Conservation (phyloP, 73 alveolate species). For the Durusdinium trenchii region DNA sequence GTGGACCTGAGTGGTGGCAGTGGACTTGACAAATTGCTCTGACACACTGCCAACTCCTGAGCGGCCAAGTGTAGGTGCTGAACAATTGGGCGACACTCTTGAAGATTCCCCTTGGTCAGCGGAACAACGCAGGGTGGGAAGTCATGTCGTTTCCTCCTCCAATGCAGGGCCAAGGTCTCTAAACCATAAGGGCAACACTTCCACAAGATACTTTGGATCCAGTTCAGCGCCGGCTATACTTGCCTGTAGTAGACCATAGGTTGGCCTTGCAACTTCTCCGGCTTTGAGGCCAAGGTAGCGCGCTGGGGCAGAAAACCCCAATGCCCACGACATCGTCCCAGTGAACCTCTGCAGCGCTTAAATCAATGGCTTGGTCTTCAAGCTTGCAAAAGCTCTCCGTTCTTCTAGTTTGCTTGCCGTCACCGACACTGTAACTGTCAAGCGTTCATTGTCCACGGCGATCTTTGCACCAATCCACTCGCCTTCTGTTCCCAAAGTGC, state of each 20-base stretch:
- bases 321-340: conserved; percentile 27
- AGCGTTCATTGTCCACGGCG: not conserved
- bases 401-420: not conserved
- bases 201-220: not conserved
- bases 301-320: not conserved
- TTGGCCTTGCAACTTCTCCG: not conserved
- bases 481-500: not conserved
- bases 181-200: no score
- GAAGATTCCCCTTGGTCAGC: not conserved
- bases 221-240: conserved; percentile 9
- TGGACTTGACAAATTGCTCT: no score
- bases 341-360: not conserved
- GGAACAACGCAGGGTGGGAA: not conserved
- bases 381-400: not conserved
- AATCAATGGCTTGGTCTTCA: not conserved
- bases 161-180: no score
- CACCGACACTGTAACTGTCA: not conserved
- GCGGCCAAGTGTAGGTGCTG: not conserved
- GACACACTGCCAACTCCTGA: not conserved
- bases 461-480: conserved; percentile 31
- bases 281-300: not conserved
- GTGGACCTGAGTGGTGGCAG: not conserved
- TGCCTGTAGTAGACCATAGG: not conserved
- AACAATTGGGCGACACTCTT: not conserved
- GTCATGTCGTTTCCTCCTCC: no score